A percentile compares a stretch with the other conserved stretches of the same genome.
phyloP scores from a whole-genome alignment of 495 filamentous ascomycete genomes.

The Pseudevernia furfuracea region DNA sequence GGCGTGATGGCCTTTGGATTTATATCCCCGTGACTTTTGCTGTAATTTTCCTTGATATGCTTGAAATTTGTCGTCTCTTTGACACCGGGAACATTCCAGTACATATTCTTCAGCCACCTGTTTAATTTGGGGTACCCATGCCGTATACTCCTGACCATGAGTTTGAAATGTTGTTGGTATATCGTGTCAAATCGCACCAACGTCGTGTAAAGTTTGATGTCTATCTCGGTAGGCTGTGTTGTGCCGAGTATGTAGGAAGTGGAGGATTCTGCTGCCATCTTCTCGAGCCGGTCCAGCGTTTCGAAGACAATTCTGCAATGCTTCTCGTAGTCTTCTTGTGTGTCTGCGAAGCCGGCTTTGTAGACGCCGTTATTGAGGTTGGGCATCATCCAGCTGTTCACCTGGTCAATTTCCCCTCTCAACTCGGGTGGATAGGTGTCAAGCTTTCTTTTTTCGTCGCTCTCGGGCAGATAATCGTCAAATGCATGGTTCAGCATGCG shows the following conservation, averaged over 20 bases:
- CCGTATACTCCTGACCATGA: constrained; percentile 47
- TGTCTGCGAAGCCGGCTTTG: constrained; percentile 46
- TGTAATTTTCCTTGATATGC: constrained; percentile 56
- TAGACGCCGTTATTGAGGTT: constrained; percentile 48
- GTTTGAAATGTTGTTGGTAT: constrained; percentile 53
- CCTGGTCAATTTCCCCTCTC: constrained; percentile 36
- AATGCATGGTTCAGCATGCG: constrained; percentile 45
- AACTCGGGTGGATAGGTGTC: constrained; percentile 43
- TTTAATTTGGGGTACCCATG: constrained; percentile 45
- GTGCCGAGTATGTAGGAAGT: constrained; percentile 43
- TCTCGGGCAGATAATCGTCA: constrained; percentile 33
- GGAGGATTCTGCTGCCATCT: constrained; percentile 35
- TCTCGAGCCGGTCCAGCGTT: constrained; percentile 46
- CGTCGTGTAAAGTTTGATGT: constrained; percentile 44
- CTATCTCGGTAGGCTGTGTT: constrained; percentile 41
- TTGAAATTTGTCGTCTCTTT: constrained; percentile 49
- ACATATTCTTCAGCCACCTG: constrained; percentile 46
- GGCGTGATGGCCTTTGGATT: constrained; percentile 59
- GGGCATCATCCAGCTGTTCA: constrained; percentile 40
- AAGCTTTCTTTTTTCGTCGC: constrained; percentile 26
- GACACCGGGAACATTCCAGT: constrained; percentile 44
- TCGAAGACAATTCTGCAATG: constrained; percentile 41
- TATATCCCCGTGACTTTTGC: constrained; percentile 49
- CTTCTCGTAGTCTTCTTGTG: constrained; percentile 42
- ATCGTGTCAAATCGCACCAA: constrained; percentile 44